Conservation (phyloP, 352 stramenopile genomes). For the Globisporangium alternatum region DNA sequence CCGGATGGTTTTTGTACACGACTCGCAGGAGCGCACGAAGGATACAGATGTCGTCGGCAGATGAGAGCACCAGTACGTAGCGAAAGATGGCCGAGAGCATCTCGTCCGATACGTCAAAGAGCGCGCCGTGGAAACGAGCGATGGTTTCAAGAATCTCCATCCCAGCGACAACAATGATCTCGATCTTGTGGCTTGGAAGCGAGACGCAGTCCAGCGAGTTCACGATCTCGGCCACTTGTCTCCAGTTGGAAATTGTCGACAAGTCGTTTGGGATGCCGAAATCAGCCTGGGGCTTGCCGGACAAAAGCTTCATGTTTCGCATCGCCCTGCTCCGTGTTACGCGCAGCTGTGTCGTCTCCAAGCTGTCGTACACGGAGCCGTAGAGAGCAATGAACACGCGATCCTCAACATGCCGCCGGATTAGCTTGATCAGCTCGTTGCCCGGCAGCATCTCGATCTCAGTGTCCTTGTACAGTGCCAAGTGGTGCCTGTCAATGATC, state of each 20-base stretch:
- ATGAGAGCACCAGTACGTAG: conserved; percentile 62
- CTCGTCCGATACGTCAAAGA: conserved; percentile 61
- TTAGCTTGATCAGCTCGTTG: conserved; percentile 71
- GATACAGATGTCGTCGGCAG: conserved; percentile 53
- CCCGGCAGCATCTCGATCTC: conserved; percentile 64
- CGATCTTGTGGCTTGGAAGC: conserved; percentile 80
- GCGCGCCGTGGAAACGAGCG: conserved; percentile 43
- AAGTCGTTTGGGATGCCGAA: conserved; percentile 70
- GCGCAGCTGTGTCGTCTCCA: conserved; percentile 45
- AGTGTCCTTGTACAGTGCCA: conserved; percentile 57
- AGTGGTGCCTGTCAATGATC: conserved; percentile 66
- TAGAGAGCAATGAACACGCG: conserved; percentile 72
- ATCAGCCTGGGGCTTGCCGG: conserved; percentile 44
- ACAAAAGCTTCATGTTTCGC: conserved; percentile 65
- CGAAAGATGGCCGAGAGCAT: conserved; percentile 64
- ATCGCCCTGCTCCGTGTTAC: conserved; percentile 27
- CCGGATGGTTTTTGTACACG: conserved; percentile 65
- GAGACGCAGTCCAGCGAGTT: conserved; percentile 75
- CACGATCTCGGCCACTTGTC: conserved; percentile 43
- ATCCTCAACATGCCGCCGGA: conserved; percentile 77
- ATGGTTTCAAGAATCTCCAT: conserved; percentile 52
- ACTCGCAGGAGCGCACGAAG: conserved; percentile 51
- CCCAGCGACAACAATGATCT: conserved; percentile 59
- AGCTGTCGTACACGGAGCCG: conserved; percentile 45
- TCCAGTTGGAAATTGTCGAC: conserved; percentile 56